phyloP scores from a whole-genome alignment of 208 protist species.

The Acanthamoeba lenticulata region DNA sequence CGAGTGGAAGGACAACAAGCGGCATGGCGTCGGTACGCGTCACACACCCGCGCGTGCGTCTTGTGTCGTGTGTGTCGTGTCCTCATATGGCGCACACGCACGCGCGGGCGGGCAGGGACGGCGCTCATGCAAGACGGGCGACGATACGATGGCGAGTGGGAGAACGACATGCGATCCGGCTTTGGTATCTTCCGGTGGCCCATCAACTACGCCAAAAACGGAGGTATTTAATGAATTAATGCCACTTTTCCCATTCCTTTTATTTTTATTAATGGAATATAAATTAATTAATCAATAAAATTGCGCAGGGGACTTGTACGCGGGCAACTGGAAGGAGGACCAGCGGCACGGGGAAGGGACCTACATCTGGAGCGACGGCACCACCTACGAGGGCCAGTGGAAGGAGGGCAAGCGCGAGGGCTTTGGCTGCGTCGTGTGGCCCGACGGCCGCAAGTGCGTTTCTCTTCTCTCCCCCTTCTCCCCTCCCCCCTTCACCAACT shows the following conservation, averaged over 20 bases:
- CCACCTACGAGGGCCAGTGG: slow-evolving; percentile 73
- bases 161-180: slow-evolving; percentile 21
- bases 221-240: not conserved
- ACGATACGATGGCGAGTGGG: slow-evolving; percentile 22
- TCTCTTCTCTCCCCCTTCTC: not conserved
- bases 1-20: slow-evolving; percentile 33
- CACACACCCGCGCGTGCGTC: too few species aligned
- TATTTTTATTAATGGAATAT: too few species aligned
- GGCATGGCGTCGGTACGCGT: not conserved
- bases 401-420: slow-evolving; percentile 71
- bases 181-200: slow-evolving; percentile 35
- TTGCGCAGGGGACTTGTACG: slow-evolving; percentile 56
- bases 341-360: slow-evolving; percentile 75
- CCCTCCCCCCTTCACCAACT: not conserved
- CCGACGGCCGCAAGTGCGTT: slow-evolving; percentile 39
- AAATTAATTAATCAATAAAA: not conserved
- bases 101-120: too few species aligned
- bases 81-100: too few species aligned
- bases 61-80: too few species aligned
- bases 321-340: slow-evolving; percentile 69
- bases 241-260: too few species aligned
- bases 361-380: not conserved
- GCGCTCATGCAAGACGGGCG: slow-evolving; percentile 3
- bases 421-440: slow-evolving; percentile 59
- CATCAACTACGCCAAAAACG: slow-evolving; percentile 17